Evolutionary conservation across 192 early-diverging fungal genomes (phyloP).

Genomic region (Coemansia furcata): DNA sequence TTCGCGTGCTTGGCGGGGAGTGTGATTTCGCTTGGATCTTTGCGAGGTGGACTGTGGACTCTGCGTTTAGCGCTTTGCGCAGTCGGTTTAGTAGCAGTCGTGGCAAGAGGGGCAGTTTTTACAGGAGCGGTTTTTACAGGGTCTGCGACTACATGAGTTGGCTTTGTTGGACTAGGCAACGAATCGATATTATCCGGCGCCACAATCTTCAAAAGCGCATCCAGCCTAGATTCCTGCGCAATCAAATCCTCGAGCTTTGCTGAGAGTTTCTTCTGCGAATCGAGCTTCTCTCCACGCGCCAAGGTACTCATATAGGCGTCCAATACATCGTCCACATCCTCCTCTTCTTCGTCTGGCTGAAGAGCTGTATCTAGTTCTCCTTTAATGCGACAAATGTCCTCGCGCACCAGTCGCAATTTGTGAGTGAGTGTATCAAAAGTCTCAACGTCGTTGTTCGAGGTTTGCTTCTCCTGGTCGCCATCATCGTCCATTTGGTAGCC

Average conservation of each 20-base stretch:
- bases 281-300: conserved; percentile 40
- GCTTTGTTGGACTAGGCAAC: neutral
- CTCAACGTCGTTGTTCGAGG: conserved; percentile 50
- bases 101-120: neutral
- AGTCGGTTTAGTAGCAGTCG: neutral
- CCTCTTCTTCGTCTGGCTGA: conserved; percentile 3
- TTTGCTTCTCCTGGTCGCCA: conserved; percentile 50
- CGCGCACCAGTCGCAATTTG: conserved; percentile 30
- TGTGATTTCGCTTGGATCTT: conserved; percentile 3
- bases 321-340: conserved; percentile 49
- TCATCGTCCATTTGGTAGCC: conserved; percentile 53
- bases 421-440: conserved; percentile 61
- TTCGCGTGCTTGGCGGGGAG: neutral
- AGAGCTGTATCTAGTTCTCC: neutral
- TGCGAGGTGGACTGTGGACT: conserved; percentile 9
- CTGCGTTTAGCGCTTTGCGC: conserved; percentile 9
- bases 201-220: conserved; percentile 24
- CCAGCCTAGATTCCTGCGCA: conserved; percentile 36
- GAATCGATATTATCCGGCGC: conserved; percentile 18
- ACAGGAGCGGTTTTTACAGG: too few relatives aligned
- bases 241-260: conserved; percentile 48
- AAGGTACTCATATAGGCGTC: conserved; percentile 67
- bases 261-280: conserved; percentile 42
- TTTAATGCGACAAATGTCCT: conserved; percentile 36
- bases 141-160: neutral